Conservation (phyloP, 106 monocot species). For the Dendrobium huoshanense region DNA sequence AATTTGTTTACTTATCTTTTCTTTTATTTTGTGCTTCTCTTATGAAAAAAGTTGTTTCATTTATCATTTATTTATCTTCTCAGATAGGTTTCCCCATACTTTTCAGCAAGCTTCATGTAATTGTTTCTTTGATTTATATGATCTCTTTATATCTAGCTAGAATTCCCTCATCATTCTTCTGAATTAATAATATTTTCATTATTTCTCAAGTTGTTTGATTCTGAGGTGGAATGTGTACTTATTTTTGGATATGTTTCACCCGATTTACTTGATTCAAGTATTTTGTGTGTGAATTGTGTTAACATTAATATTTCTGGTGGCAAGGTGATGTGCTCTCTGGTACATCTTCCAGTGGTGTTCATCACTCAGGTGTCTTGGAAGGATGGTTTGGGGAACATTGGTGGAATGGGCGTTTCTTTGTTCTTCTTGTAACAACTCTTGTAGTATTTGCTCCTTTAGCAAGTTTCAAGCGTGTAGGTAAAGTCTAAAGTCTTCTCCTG, state of each 20-base stretch:
- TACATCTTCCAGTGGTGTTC: slow-evolving; percentile 57
- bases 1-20: no score
- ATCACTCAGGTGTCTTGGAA: slow-evolving; percentile 80
- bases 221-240: not conserved
- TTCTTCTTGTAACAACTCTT: slow-evolving; percentile 60
- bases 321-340: slow-evolving; percentile 87
- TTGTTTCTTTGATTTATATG: no score
- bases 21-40: no score
- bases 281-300: no score
- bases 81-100: no score
- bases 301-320: no score
- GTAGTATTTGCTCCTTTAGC: slow-evolving; percentile 49
- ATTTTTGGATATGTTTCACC: no score
- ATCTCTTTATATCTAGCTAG: not conserved
- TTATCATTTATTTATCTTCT: no score
- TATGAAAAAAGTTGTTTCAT: no score
- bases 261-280: no score
- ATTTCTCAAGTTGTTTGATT: not conserved
- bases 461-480: slow-evolving; percentile 67
- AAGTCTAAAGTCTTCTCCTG: slow-evolving; percentile 12
- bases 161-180: not conserved
- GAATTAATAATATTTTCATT: not conserved
- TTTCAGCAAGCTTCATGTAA: no score
- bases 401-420: slow-evolving; percentile 71
- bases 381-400: slow-evolving; percentile 93